Conservation (phyloP, 176 grass and related monocot species). For the Oryza nivara region DNA sequence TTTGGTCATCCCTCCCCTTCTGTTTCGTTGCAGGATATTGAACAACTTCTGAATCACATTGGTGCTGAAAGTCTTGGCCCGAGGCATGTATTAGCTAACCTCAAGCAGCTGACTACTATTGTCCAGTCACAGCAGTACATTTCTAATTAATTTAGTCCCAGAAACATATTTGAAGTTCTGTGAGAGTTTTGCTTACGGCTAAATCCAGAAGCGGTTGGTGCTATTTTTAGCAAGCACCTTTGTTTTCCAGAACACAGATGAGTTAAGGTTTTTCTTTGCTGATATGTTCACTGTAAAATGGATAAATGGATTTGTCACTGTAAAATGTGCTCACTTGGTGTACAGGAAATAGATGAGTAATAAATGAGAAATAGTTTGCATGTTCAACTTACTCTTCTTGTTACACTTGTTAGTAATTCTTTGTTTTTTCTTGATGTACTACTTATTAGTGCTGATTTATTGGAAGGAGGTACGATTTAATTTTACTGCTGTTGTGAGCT, state of each 20-base stretch:
- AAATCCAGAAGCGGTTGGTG: slow-evolving; percentile 41
- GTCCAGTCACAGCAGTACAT: slow-evolving; percentile 71
- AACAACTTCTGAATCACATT: slow-evolving; percentile 91
- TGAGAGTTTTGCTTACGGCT: slow-evolving; percentile 21
- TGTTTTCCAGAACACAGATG: slow-evolving; percentile 6
- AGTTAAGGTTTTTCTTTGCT: not conserved
- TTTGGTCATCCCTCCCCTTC: not conserved
- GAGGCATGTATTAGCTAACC: slow-evolving; percentile 88
- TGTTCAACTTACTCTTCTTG: not conserved
- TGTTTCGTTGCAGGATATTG: slow-evolving; percentile 63
- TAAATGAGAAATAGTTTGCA: not conserved
- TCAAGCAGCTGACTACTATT: slow-evolving; percentile 81
- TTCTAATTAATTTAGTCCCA: slow-evolving; percentile 44
- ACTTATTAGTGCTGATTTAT: not conserved
- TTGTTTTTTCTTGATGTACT: not conserved
- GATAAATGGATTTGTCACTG: slow-evolving; percentile 6
- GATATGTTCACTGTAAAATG: slow-evolving; percentile 34
- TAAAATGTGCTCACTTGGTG: slow-evolving; percentile 33
- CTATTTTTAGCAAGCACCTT: slow-evolving; percentile 46
- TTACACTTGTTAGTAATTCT: not conserved
- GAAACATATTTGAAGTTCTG: slow-evolving; percentile 24
- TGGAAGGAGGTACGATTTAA: not conserved
- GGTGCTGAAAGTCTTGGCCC: slow-evolving; percentile 83
- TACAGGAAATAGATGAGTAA: slow-evolving; percentile 27
- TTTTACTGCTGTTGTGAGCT: not conserved